Base-by-base conservation (phyloP, 225 moss, liverwort and hornwort genomes). In the Antitrichia curtipendula region DNA sequence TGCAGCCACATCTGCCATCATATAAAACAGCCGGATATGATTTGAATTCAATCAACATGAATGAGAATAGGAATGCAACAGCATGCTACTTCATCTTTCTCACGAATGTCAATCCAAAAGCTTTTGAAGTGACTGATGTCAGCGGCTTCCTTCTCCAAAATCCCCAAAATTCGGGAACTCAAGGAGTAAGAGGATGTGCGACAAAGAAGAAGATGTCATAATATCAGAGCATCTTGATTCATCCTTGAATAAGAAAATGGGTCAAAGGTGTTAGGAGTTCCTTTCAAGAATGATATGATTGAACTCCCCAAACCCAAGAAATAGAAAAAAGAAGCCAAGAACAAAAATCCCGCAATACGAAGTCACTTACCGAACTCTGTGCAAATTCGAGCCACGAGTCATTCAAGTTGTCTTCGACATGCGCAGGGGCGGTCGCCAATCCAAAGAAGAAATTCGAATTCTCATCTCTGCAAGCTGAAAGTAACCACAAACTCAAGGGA, bases 351-450 rank as follows among this genome's bases (percentile, higher is more conserved):
- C 49, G 27, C 40, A n/a, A 64, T 38, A 56, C 73, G 29, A 70
- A 45, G 32, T 72, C 22, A 60, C 20, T 75, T 87, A 91, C 93
- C 82, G 93, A 89, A 17, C 81, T 89, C 80, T 89, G 62, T 45
- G 98, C 98, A 81, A 96, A 97, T 83, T 98, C 96, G 14, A 98
- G 96, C 98, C 98, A 98, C 52, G 95, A 87, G 90, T 98, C 98
- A 52, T 98, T 95, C 92, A 98, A 90, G 41, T 95, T 85, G 86
- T 98, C 96, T 93, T 98, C 98, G 36, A 98, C 98, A 84, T 98
- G 98, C 66, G 98, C 98, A 47, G 98, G 98, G 74, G 98, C 98
- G 63, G 98, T 98, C 62, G 98, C 98, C 91, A 98, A 88, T 77
- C 96, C 98, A 66, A 98, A 98, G 85, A 98, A 96, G 56, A 98